phyloP scores from a whole-genome alignment of 1,284 basidiomycete species.

The Cutaneotrichosporon cavernicola region DNA sequence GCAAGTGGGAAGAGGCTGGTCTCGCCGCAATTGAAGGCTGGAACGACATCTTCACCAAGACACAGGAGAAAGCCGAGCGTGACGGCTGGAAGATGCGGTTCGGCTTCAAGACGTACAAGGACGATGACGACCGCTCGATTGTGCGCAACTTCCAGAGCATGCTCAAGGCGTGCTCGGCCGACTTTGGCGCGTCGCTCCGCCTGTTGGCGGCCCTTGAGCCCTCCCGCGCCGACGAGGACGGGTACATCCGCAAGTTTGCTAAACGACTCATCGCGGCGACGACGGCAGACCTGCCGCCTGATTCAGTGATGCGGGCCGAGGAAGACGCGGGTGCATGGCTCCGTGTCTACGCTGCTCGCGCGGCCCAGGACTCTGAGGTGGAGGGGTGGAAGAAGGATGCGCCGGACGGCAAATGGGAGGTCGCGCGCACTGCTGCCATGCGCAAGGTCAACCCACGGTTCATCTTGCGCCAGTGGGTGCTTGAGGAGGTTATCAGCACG shows the following conservation, averaged over 20 bases:
- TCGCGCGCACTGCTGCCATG: conserved; percentile 46
- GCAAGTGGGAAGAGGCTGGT: conserved; percentile 64
- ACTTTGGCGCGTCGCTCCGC: conserved; percentile 81
- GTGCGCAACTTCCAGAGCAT: conserved; percentile 66
- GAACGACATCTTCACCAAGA: conserved; percentile 61
- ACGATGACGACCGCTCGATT: conserved; percentile 60
- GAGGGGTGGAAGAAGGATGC: conserved; percentile 11
- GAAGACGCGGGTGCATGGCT: conserved; percentile 67
- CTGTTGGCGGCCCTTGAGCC: conserved; percentile 66
- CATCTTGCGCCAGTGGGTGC: conserved; percentile 84
- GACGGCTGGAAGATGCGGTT: conserved; percentile 71
- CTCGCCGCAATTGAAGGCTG: conserved; percentile 55
- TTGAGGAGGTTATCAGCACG: conserved; percentile 79
- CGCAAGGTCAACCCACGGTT: conserved; percentile 73
- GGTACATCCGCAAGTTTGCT: conserved; percentile 57
- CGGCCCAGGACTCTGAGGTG: conserved; percentile 50
- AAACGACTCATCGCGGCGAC: conserved; percentile 57
- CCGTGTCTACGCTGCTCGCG: conserved; percentile 63
- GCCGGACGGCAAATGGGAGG: conserved; percentile 34
- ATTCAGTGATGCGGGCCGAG: conserved; percentile 53
- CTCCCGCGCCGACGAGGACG: conserved; percentile 34
- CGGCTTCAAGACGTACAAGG: conserved; percentile 61
- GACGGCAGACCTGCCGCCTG: conserved; percentile 56
- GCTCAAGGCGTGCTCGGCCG: conserved; percentile 68
- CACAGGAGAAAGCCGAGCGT: conserved; percentile 63